phyloP scores from a whole-genome alignment of 2,329 filamentous ascomycete species.

The Colletotrichum lentis region DNA sequence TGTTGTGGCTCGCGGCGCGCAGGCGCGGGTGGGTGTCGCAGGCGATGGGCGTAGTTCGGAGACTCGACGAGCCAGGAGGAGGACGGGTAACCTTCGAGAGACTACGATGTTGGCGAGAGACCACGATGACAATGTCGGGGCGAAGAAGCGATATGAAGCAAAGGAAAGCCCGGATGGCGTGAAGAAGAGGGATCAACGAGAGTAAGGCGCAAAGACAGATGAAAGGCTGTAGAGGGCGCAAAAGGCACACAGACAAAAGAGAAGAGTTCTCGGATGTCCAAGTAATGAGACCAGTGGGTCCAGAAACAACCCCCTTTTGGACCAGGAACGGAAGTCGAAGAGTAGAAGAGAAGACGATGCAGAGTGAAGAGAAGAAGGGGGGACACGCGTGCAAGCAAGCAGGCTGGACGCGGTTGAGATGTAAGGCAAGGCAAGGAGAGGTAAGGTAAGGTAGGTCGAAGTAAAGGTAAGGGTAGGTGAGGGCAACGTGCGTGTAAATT shows the following conservation, averaged over 20 bases:
- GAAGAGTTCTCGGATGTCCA: conserved; percentile 2
- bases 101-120: not conserved
- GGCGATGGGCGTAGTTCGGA: not conserved
- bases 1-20: conserved; percentile 11
- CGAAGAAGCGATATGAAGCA: conserved; percentile 1
- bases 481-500: conserved; percentile 14
- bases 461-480: conserved; percentile 10
- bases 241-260: not conserved
- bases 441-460: conserved; percentile 25
- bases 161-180: conserved; percentile 4
- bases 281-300: conserved; percentile 12
- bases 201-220: conserved; percentile 6
- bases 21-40: not conserved
- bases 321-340: conserved; percentile 27
- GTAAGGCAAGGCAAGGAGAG: conserved; percentile 1
- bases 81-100: not conserved
- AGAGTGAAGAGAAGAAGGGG: conserved; percentile 25
- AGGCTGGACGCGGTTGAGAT: conserved; percentile 9
- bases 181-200: conserved; percentile 4
- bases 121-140: not conserved
- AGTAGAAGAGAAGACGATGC: conserved; percentile 22
- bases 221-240: not conserved
- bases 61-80: not conserved
- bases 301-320: not conserved
- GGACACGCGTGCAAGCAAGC: conserved; percentile 27